Evolutionary conservation across 1,284 basidiomycete species (phyloP).

Genomic region (Hemileia vastatrix): DNA sequence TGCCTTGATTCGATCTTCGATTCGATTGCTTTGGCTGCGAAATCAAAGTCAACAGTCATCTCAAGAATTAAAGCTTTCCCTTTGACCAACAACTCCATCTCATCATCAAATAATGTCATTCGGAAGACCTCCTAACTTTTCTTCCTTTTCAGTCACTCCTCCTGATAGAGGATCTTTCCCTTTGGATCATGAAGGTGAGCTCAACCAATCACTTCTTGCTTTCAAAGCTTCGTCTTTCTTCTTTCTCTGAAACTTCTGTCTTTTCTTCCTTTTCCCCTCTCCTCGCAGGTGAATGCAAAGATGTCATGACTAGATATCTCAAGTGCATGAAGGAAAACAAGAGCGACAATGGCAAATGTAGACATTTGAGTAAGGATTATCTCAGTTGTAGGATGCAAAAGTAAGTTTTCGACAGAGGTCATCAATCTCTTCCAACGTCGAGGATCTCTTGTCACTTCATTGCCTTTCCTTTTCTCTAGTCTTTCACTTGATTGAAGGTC

Average conservation of each 20-base stretch:
- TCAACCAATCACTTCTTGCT: neutral
- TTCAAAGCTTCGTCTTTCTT: neutral
- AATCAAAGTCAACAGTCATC: too few relatives aligned
- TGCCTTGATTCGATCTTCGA: neutral
- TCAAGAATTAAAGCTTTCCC: too few relatives aligned
- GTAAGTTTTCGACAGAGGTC: slow-evolving; percentile 51
- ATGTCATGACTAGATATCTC: slow-evolving; percentile 75
- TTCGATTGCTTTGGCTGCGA: too few relatives aligned
- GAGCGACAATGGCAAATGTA: slow-evolving; percentile 69
- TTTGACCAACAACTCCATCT: too few relatives aligned
- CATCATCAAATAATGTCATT: slow-evolving; percentile 69
- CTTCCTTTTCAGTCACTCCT: slow-evolving; percentile 62
- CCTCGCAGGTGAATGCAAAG: slow-evolving; percentile 74
- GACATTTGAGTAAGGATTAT: slow-evolving; percentile 68
- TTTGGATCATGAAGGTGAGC: slow-evolving; percentile 80
- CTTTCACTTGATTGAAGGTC: too few relatives aligned
- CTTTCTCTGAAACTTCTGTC: neutral
- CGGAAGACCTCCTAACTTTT: slow-evolving; percentile 74
- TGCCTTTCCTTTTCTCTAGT: neutral
- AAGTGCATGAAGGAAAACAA: slow-evolving; percentile 67
- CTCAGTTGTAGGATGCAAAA: slow-evolving; percentile 85
- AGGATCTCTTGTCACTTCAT: too few relatives aligned
- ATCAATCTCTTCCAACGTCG: too few relatives aligned
- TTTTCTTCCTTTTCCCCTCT: neutral
- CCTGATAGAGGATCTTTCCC: slow-evolving; percentile 89